phyloP scores from a whole-genome alignment of 2,329 filamentous ascomycete genomes.

The Thelonectria blattea region DNA sequence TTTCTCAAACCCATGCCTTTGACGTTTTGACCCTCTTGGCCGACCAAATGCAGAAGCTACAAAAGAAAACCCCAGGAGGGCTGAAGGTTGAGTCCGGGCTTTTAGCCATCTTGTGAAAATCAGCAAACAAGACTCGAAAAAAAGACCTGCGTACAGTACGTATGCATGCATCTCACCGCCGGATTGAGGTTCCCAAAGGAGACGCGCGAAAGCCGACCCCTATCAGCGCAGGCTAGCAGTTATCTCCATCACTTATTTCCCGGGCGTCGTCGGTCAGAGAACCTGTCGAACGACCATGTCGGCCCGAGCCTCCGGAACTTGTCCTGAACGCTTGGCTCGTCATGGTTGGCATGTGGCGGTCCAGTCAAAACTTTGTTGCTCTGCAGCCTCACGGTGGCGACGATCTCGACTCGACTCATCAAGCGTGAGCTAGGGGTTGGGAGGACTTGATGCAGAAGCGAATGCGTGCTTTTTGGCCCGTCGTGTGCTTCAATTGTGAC shows the following conservation, averaged over 20 bases:
- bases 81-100: slow-evolving; percentile 25
- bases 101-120: slow-evolving; percentile 1
- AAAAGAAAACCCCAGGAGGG: slow-evolving; percentile 16
- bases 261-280: background rate
- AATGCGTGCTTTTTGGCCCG: background rate
- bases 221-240: background rate
- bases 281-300: slow-evolving; percentile 21
- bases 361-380: slow-evolving; percentile 35
- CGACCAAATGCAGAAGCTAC: slow-evolving; percentile 21
- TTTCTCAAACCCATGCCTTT: slow-evolving; percentile 12
- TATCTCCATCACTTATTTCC: slow-evolving; percentile 11
- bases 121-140: background rate
- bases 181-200: slow-evolving; percentile 5
- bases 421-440: background rate
- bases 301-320: slow-evolving; percentile 33
- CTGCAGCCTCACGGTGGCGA: slow-evolving; percentile 13
- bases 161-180: slow-evolving; percentile 8
- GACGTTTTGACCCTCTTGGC: slow-evolving; percentile 10
- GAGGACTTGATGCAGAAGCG: background rate
- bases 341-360: slow-evolving; percentile 25
- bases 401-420: slow-evolving; percentile 10
- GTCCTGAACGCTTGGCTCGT: slow-evolving; percentile 14
- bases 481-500: background rate
- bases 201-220: slow-evolving; percentile 1
- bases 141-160: slow-evolving; percentile 6